A percentile compares a stretch with the other conserved stretches of the same genome.
Evolutionary conservation across 768 basidiomycete genomes (phyloP).

Genomic region (Leccinum arenicola): DNA sequence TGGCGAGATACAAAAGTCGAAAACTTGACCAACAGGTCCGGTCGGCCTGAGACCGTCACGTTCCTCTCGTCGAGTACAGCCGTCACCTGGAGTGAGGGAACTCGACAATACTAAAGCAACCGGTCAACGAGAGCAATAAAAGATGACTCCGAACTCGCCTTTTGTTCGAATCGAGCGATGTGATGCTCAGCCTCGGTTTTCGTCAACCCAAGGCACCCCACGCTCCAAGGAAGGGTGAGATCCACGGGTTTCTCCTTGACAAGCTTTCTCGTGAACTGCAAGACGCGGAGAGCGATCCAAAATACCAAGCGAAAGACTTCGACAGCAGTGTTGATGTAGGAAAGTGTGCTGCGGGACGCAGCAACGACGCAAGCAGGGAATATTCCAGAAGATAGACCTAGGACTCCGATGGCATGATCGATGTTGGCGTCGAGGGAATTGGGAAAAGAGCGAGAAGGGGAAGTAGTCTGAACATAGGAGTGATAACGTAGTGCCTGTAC

Average conservation of each 20-base stretch:
- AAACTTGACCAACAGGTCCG: conserved; percentile 47
- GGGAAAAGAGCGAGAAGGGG: conserved; percentile 20
- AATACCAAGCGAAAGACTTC: conserved; percentile 50
- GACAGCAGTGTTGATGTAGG: conserved; percentile 43
- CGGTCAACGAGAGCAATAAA: background rate
- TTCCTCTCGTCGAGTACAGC: conserved; percentile 46
- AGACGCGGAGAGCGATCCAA: conserved; percentile 49
- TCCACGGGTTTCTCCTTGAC: conserved; percentile 22
- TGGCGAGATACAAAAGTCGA: conserved; percentile 34
- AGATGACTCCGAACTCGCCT: conserved; percentile 9
- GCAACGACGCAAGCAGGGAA: conserved; percentile 51
- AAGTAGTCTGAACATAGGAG: conserved; percentile 33
- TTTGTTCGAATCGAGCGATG: conserved; percentile 23
- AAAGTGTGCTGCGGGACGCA: conserved; percentile 37
- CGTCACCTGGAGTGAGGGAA: conserved; percentile 42
- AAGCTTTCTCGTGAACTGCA: conserved; percentile 29
- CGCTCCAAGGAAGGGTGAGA: conserved; percentile 41
- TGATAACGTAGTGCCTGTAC: conserved; percentile 54
- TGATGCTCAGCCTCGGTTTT: conserved; percentile 22
- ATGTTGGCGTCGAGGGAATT: conserved; percentile 35
- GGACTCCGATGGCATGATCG: conserved; percentile 35
- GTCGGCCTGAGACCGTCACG: conserved; percentile 58
- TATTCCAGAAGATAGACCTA: conserved; percentile 59
- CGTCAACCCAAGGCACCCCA: conserved; percentile 38
- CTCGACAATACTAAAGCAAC: conserved; percentile 12